A percentile compares a stretch with the other conserved stretches of the same genome.
Conservation (phyloP, 2,329 filamentous ascomycete genomes). For the Lecanicillium sp. region DNA sequence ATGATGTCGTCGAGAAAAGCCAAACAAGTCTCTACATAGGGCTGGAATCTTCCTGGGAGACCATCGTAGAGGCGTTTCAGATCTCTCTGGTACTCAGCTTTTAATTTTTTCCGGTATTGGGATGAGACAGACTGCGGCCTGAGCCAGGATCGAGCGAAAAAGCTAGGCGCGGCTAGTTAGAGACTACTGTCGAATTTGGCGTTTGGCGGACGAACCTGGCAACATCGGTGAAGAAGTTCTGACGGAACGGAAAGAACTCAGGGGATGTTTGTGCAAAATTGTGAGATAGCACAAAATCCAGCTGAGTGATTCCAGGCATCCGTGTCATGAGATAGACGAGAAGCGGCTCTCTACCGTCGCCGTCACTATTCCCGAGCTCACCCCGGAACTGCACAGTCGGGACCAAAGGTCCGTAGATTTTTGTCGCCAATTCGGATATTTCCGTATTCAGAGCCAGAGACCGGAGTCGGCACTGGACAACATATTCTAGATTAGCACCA, state of each 20-base stretch:
- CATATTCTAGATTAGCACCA: slow-evolving; percentile 26
- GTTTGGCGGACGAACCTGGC: slow-evolving; percentile 20
- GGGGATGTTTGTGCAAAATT: slow-evolving; percentile 29
- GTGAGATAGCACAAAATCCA: slow-evolving; percentile 32
- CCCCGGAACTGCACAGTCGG: slow-evolving; percentile 24
- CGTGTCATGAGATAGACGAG: slow-evolving; percentile 32
- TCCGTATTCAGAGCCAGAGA: slow-evolving; percentile 29
- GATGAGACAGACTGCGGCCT: slow-evolving; percentile 24
- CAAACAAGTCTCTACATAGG: slow-evolving; percentile 26
- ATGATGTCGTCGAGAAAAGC: slow-evolving; percentile 27
- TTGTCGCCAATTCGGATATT: slow-evolving; percentile 22
- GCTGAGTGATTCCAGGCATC: slow-evolving; percentile 28
- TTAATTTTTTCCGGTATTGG: slow-evolving; percentile 22
- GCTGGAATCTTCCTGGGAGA: slow-evolving; percentile 30
- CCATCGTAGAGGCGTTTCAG: slow-evolving; percentile 26
- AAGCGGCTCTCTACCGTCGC: slow-evolving; percentile 27
- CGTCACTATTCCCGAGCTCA: slow-evolving; percentile 21
- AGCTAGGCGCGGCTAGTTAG: slow-evolving; percentile 22
- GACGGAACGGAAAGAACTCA: slow-evolving; percentile 27
- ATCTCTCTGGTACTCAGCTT: slow-evolving; percentile 24
- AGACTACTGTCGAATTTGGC: neutral
- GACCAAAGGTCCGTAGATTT: slow-evolving; percentile 27
- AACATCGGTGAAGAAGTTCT: slow-evolving; percentile 30
- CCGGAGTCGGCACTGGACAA: slow-evolving; percentile 33
- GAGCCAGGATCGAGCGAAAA: slow-evolving; percentile 35